These are phyloP conservation scores for Melampsora abietis-canadensis DNA, from an alignment of 1,284 basidiomycete genomes.

Conservation along the genomic window DNA sequence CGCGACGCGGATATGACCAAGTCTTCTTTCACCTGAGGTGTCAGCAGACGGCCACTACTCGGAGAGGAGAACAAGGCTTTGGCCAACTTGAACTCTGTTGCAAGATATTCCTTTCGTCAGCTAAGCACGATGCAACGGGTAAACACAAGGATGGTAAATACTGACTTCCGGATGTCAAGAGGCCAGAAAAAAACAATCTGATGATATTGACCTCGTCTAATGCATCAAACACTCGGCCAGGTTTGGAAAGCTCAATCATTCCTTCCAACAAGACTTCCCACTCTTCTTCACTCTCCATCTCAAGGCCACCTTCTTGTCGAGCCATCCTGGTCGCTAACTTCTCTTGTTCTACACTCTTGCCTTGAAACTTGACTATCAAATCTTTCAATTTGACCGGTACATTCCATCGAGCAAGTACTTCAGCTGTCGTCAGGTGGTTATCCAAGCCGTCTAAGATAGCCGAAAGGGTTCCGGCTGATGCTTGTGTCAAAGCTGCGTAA, in stretches of 20 bases:
- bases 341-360: conserved; percentile 67
- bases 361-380: conserved; percentile 77
- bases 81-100: conserved; percentile 73
- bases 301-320: conserved; percentile 60
- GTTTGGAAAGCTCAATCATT: conserved; percentile 75
- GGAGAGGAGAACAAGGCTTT: conserved; percentile 63
- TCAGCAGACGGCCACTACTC: conserved; percentile 60
- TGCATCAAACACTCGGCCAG: conserved; percentile 71
- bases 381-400: conserved; percentile 68
- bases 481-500: conserved; percentile 68
- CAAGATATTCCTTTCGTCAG: conserved; percentile 5
- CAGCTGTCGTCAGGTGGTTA: conserved; percentile 85
- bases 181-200: conserved; percentile 74
- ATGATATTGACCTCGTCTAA: conserved; percentile 68
- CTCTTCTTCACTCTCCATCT: conserved; percentile 64
- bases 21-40: conserved; percentile 63
- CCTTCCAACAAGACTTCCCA: conserved; percentile 84
- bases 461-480: conserved; percentile 70
- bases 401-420: conserved; percentile 80
- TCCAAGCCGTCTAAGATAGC: conserved; percentile 81
- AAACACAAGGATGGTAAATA: conserved; percentile 48
- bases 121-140: not conserved
- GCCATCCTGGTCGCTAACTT: conserved; percentile 82
- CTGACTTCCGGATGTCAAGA: conserved; percentile 81
- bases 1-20: conserved; percentile 73